Evolutionary conservation across 2,329 filamentous ascomycete genomes (phyloP).

Genomic region (Bipolaris gigantea): DNA sequence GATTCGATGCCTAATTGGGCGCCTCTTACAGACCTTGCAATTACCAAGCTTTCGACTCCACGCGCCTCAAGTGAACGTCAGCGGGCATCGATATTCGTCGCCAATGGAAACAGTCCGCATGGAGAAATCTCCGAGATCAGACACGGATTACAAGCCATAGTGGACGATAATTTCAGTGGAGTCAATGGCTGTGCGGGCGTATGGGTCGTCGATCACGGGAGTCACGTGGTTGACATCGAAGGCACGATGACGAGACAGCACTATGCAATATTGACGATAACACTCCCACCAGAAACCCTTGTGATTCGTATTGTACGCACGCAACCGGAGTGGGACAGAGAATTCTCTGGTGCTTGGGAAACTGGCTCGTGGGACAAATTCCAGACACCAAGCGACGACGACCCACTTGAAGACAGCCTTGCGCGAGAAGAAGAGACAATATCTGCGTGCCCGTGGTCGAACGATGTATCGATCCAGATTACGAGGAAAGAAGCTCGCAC

Average conservation of each 20-base stretch:
- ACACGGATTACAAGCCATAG: constrained; percentile 46
- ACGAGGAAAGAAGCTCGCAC: constrained; percentile 29
- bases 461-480: constrained; percentile 35
- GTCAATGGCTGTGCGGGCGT: constrained; percentile 41
- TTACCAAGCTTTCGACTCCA: constrained; percentile 33
- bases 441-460: constrained; percentile 27
- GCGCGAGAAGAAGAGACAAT: constrained; percentile 39
- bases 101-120: constrained; percentile 49
- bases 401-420: constrained; percentile 26
- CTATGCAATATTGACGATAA: constrained; percentile 43
- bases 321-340: constrained; percentile 20
- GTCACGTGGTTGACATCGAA: constrained; percentile 31
- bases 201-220: constrained; percentile 43
- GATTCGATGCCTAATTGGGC: constrained; percentile 66
- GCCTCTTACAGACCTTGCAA: constrained; percentile 54
- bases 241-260: constrained; percentile 31
- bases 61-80: constrained; percentile 24
- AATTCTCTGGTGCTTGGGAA: constrained; percentile 28
- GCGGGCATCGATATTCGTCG: constrained; percentile 41
- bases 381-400: constrained; percentile 27
- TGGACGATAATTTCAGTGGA: constrained; percentile 33
- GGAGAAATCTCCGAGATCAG: constrained; percentile 51
- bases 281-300: constrained; percentile 37
- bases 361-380: constrained; percentile 30
- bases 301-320: constrained; percentile 33